Evolutionary conservation across 441 rosid genomes (phyloP).

Genomic region (Aquilaria agallochum): DNA sequence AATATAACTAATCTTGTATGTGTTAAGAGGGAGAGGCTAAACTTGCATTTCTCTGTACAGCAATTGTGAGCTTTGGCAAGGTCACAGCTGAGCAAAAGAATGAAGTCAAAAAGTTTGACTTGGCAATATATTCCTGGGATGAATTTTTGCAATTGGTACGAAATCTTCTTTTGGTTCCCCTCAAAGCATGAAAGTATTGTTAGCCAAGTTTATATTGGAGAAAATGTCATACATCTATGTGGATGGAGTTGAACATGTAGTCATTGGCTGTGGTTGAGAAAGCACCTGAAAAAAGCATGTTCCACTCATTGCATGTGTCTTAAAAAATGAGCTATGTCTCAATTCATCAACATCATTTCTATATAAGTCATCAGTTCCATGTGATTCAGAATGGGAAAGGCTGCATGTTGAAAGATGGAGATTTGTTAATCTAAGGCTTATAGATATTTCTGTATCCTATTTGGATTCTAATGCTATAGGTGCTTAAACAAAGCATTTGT

Average conservation of each 20-base stretch:
- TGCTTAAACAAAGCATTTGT: too few species aligned
- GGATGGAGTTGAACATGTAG: neutral
- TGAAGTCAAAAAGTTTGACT: constrained; percentile 57
- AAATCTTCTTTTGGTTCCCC: constrained; percentile 4
- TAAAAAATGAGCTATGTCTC: neutral
- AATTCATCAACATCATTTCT: too few species aligned
- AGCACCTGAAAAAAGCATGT: neutral
- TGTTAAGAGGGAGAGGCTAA: neutral
- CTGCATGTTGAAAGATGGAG: too few species aligned
- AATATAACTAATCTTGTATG: constrained; percentile 12
- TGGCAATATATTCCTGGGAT: constrained; percentile 75
- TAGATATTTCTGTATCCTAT: too few species aligned
- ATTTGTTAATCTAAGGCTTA: too few species aligned
- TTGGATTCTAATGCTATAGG: too few species aligned
- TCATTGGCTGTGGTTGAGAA: neutral
- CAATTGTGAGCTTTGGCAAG: constrained; percentile 93
- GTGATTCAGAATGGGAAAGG: too few species aligned
- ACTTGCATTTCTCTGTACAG: constrained; percentile 34
- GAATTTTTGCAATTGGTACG: constrained; percentile 75
- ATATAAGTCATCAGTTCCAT: too few species aligned
- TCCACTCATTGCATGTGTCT: constrained; percentile 3
- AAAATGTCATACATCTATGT: neutral
- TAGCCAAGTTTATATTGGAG: neutral
- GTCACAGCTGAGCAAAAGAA: constrained; percentile 61
- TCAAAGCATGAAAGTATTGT: neutral